phyloP scores from a whole-genome alignment of 495 filamentous ascomycete species.

The Neurospora tetrasperma region DNA sequence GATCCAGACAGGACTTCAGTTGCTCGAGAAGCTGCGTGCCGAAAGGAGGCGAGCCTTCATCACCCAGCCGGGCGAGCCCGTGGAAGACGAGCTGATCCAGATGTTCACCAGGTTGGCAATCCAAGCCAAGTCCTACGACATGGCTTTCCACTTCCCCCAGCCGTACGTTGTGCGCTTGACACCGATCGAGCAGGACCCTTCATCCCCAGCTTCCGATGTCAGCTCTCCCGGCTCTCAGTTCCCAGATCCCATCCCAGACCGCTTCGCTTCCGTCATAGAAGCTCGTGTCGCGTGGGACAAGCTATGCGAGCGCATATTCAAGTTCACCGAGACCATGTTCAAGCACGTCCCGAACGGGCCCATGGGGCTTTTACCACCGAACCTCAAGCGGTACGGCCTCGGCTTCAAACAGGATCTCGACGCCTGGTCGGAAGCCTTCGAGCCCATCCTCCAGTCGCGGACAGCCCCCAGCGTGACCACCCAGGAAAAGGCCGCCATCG shows the following conservation, averaged over 20 bases:
- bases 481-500: slow-evolving; percentile 43
- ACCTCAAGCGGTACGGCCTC: slow-evolving; percentile 32
- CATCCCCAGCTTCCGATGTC: slow-evolving; percentile 33
- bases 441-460: slow-evolving; percentile 37
- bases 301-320: slow-evolving; percentile 40
- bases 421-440: slow-evolving; percentile 42
- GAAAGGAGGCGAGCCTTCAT: slow-evolving; percentile 29
- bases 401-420: slow-evolving; percentile 35
- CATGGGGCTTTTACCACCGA: slow-evolving; percentile 39
- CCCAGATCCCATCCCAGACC: slow-evolving; percentile 33
- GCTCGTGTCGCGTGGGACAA: slow-evolving; percentile 40
- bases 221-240: slow-evolving; percentile 31
- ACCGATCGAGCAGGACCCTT: slow-evolving; percentile 21
- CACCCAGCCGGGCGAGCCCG: slow-evolving; percentile 33
- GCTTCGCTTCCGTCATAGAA: slow-evolving; percentile 36
- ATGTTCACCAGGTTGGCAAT: slow-evolving; percentile 49
- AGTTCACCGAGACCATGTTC: slow-evolving; percentile 44
- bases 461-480: slow-evolving; percentile 37
- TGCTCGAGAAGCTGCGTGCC: slow-evolving; percentile 34
- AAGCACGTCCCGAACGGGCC: slow-evolving; percentile 30
- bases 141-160: slow-evolving; percentile 50
- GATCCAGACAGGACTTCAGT: slow-evolving; percentile 34
- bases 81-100: slow-evolving; percentile 46
- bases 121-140: slow-evolving; percentile 49
- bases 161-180: slow-evolving; percentile 44